phyloP scores from a whole-genome alignment of 306 rosid species.

The Quercus aquifolioides region DNA sequence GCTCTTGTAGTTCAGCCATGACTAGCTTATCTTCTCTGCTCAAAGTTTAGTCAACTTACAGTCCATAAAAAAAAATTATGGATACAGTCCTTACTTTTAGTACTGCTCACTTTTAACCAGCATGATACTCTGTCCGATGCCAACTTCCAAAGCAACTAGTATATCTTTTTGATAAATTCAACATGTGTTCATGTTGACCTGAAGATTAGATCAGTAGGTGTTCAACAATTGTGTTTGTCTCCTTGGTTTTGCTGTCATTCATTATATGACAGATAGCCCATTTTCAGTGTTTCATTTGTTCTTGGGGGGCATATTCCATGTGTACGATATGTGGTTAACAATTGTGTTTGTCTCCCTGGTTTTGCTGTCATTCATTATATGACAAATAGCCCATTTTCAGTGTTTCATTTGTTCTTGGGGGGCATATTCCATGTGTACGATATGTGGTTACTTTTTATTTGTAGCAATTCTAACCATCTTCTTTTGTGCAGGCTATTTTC shows the following conservation, averaged over 20 bases:
- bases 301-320: not conserved
- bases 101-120: not conserved
- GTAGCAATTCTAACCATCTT: conserved; percentile 11
- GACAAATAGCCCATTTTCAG: conserved; percentile 1
- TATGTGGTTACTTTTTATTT: not conserved
- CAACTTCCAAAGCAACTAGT: not conserved
- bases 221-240: not conserved
- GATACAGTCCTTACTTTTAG: not conserved
- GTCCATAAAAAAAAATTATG: not conserved
- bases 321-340: conserved; percentile 2
- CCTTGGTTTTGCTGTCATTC: not conserved
- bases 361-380: not conserved
- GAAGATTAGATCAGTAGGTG: not conserved
- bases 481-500: conserved; percentile 76
- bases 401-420: conserved; percentile 7
- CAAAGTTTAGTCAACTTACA: not conserved
- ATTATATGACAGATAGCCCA: not conserved
- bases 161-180: too few species aligned
- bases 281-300: conserved; percentile 16
- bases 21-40: not conserved
- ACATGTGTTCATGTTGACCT: too few species aligned
- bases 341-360: not conserved
- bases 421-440: not conserved
- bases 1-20: not conserved
- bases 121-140: not conserved